Evolutionary conservation across 2,329 filamentous ascomycete genomes (phyloP).

Genomic region (Colletotrichum higginsianum): DNA sequence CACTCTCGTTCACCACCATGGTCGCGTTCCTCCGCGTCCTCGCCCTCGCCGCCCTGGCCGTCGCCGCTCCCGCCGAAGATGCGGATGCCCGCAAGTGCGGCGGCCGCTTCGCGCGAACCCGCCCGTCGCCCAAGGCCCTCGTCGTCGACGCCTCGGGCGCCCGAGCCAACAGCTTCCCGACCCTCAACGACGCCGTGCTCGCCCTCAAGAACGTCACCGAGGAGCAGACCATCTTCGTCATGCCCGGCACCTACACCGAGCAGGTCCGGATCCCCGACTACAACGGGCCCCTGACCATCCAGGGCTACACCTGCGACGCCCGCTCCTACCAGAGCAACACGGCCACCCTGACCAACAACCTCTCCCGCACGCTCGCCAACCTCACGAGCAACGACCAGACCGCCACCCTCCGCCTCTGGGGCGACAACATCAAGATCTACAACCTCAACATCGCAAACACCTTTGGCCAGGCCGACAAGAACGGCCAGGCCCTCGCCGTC

Average conservation of each 20-base stretch:
- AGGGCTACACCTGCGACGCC: constrained; percentile 65
- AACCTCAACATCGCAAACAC: constrained; percentile 57
- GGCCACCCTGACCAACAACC: constrained; percentile 57
- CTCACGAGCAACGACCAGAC: constrained; percentile 61
- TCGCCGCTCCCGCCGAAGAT: constrained; percentile 8
- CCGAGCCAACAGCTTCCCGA: constrained; percentile 29
- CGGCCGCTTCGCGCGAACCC: constrained; percentile 18
- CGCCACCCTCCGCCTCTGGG: constrained; percentile 59
- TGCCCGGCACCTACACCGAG: constrained; percentile 68
- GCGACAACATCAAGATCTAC: constrained; percentile 71
- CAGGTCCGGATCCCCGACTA: constrained; percentile 33
- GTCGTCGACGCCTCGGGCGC: constrained; percentile 34
- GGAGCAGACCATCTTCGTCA: constrained; percentile 65
- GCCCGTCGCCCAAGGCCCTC: constrained; percentile 10
- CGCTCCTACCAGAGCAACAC: constrained; percentile 63
- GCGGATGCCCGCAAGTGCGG: constrained; percentile 16
- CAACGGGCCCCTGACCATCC: constrained; percentile 62
- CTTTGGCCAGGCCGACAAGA: constrained; percentile 62
- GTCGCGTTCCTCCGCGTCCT: constrained; percentile 19
- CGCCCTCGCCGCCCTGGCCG: constrained; percentile 5
- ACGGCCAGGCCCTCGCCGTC: constrained; percentile 68
- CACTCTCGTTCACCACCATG: constrained; percentile 16
- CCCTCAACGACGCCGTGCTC: constrained; percentile 36
- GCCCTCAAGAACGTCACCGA: constrained; percentile 44
- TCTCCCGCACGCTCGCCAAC: constrained; percentile 55